Evolutionary conservation across 441 rosid species (phyloP).

Genomic region (Aleurites moluccanus): DNA sequence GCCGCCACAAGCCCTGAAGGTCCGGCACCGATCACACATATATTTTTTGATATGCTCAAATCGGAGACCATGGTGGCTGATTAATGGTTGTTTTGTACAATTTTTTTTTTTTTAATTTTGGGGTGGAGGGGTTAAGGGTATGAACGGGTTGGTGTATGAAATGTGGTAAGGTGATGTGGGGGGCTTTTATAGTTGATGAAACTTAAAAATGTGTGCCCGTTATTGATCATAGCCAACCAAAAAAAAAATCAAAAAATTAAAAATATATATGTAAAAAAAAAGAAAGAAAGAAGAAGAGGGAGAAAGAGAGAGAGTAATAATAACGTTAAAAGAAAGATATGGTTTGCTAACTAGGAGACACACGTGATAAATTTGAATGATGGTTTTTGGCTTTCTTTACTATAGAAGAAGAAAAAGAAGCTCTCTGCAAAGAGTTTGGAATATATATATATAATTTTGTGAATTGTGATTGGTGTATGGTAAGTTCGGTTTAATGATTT

Average conservation of each 20-base stretch:
- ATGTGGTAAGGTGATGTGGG: background rate
- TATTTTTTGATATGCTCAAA: conserved; percentile 32
- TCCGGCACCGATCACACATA: conserved; percentile 93
- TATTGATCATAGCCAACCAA: too few relatives aligned
- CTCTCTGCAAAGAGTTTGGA: too few relatives aligned
- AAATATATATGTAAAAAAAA: too few relatives aligned
- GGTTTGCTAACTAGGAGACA: conserved; percentile 38
- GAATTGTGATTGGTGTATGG: too few relatives aligned
- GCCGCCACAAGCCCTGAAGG: conserved; percentile 87
- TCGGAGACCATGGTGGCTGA: conserved; percentile 42
- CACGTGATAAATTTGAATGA: conserved; percentile 31
- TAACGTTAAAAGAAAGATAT: conserved; percentile 18
- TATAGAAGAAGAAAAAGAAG: too few relatives aligned
- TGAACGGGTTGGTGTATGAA: background rate
- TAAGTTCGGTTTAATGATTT: too few relatives aligned
- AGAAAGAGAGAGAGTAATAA: background rate
- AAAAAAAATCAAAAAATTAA: background rate
- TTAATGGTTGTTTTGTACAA: background rate
- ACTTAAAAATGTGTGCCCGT: background rate
- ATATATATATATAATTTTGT: too few relatives aligned
- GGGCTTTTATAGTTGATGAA: conserved; percentile 28
- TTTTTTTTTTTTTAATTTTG: background rate
- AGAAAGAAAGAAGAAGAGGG: background rate
- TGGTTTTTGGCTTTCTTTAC: conserved; percentile 22
- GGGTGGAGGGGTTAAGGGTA: background rate